A percentile compares a stretch with the other conserved stretches of the same genome.
Evolutionary conservation across 2,329 filamentous ascomycete species (phyloP).

Genomic region (Amylocarpus encephaloides): DNA sequence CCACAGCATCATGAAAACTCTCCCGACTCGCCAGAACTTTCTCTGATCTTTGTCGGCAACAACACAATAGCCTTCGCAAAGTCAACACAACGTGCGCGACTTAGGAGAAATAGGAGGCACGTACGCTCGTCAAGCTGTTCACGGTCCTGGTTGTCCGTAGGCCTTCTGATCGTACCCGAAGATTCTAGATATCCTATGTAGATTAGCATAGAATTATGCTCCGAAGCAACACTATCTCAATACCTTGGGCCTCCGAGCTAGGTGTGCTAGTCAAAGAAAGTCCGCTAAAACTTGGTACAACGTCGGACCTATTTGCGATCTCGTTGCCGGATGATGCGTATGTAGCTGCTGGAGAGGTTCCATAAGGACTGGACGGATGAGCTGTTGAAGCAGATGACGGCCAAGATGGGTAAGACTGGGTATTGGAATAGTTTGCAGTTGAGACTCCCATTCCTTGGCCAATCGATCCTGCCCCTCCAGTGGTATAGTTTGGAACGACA

Average conservation of each 20-base stretch:
- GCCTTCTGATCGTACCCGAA: conserved; percentile 3
- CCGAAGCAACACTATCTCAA: not conserved
- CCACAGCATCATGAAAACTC: conserved; percentile 27
- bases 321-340: too few relatives aligned
- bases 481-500: conserved; percentile 3
- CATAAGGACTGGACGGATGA: not conserved
- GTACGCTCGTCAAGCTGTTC: conserved; percentile 11
- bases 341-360: not conserved
- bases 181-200: not conserved
- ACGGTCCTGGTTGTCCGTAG: conserved; percentile 5
- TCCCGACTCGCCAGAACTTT: conserved; percentile 21
- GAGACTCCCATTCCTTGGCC: too few relatives aligned
- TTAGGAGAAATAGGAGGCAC: not conserved
- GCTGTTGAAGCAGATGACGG: too few relatives aligned
- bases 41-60: conserved; percentile 13
- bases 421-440: too few relatives aligned
- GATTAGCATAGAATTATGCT: not conserved
- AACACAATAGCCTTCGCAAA: conserved; percentile 14
- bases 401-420: too few relatives aligned
- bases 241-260: not conserved
- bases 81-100: not conserved
- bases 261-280: not conserved
- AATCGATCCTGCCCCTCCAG: not conserved
- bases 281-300: too few relatives aligned
- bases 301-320: too few relatives aligned